A percentile compares a stretch with the other conserved stretches of the same genome.
Evolutionary conservation across 192 early-diverging fungal genomes (phyloP).

Genomic region (Coemansia sp.): DNA sequence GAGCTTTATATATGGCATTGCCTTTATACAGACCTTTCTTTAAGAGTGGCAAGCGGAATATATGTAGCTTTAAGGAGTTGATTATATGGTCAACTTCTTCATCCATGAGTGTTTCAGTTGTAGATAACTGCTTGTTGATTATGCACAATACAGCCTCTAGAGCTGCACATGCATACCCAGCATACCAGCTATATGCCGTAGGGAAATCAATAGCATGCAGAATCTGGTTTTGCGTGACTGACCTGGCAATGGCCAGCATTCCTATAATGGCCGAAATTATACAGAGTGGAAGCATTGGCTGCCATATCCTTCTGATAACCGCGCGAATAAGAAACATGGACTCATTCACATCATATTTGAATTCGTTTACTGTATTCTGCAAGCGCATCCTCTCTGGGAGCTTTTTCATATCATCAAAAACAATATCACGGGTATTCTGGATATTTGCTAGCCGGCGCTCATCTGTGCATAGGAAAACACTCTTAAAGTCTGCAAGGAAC

Average conservation of each 20-base stretch:
- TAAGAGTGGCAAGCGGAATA: constrained; percentile 26
- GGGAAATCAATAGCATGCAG: constrained; percentile 22
- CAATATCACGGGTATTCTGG: neutral
- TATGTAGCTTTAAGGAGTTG: constrained; percentile 16
- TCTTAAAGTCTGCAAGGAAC: neutral
- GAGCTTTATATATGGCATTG: too few species aligned
- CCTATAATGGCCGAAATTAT: neutral
- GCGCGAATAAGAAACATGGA: constrained; percentile 16
- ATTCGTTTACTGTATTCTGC: neutral
- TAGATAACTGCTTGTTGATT: neutral
- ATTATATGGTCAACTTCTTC: constrained; percentile 2
- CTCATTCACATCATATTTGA: neutral
- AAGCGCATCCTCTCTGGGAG: constrained; percentile 1
- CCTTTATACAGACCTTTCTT: neutral
- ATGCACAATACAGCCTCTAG: neutral
- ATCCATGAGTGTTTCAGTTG: neutral
- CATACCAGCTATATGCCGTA: constrained; percentile 21
- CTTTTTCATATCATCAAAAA: neutral
- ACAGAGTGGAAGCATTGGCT: constrained; percentile 33
- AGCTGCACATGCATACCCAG: constrained; percentile 1
- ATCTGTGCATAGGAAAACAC: neutral
- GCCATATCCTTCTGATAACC: constrained; percentile 33
- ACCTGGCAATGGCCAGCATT: too few species aligned
- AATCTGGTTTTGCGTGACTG: too few species aligned
- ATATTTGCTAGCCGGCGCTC: neutral